Percentiles rank a stretch among this genome's conserved stretches.
Conservation (phyloP, 257 asterid genomes). For the Apocynum venetum region DNA sequence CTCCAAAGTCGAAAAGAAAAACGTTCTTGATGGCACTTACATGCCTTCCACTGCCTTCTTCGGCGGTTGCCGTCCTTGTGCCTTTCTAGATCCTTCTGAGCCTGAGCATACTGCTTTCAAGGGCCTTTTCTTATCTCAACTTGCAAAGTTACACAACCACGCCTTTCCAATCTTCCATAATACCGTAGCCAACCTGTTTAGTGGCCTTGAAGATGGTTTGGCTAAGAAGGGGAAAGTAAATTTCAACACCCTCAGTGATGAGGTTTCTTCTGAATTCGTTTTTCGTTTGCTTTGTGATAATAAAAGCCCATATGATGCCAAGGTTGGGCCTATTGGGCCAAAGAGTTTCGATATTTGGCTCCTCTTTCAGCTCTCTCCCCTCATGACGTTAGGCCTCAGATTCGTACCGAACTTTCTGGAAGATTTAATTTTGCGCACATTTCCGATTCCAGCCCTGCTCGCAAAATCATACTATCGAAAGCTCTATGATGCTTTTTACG, state of each 20-base stretch:
- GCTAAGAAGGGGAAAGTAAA: constrained; percentile 30
- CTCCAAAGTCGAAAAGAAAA: constrained; percentile 57
- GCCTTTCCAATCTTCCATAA: constrained; percentile 46
- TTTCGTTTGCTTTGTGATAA: constrained; percentile 50
- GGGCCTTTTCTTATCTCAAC: constrained; percentile 31
- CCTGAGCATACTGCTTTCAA: constrained; percentile 44
- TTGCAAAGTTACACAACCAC: constrained; percentile 29
- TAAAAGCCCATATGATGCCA: constrained; percentile 25
- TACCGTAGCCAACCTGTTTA: constrained; percentile 32
- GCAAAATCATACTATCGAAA: constrained; percentile 45
- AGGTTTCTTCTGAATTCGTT: constrained; percentile 56
- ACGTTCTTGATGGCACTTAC: constrained; percentile 77
- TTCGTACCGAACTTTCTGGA: constrained; percentile 49
- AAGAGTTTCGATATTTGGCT: constrained; percentile 52
- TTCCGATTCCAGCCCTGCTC: constrained; percentile 37
- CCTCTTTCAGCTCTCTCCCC: constrained; percentile 52
- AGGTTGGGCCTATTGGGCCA: constrained; percentile 42
- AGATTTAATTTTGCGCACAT: constrained; percentile 50
- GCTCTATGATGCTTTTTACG: constrained; percentile 41
- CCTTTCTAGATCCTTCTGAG: constrained; percentile 64
- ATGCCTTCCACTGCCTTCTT: constrained; percentile 60
- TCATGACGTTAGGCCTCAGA: constrained; percentile 38
- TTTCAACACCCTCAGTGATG: constrained; percentile 46
- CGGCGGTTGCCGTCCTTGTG: constrained; percentile 73
- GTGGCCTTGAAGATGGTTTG: constrained; percentile 46